Evolutionary conservation across 176 grass and related monocot species (phyloP).

Genomic region (Carex kokanica): DNA sequence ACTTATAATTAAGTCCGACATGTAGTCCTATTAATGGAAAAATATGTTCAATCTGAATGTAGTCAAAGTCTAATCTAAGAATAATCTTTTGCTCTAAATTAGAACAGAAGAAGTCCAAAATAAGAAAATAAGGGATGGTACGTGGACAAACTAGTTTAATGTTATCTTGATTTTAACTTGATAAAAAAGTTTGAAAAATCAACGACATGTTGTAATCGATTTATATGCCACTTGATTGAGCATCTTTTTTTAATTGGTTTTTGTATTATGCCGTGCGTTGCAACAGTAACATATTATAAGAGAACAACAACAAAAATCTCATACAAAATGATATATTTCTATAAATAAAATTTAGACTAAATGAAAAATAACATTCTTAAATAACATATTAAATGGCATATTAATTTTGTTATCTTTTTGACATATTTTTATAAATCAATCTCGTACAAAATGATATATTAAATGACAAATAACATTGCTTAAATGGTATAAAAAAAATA

Average conservation of each 20-base stretch:
- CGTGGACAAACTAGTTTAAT: neutral
- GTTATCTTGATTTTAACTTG: neutral
- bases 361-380: no score
- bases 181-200: neutral
- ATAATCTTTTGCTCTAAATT: neutral
- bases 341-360: no score
- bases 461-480: no score
- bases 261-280: neutral
- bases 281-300: no score
- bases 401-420: no score
- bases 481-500: no score
- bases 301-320: no score
- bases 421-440: no score
- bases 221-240: neutral
- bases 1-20: neutral
- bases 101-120: neutral
- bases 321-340: no score
- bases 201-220: neutral
- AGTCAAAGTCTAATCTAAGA: conserved; percentile 22
- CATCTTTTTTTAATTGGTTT: neutral
- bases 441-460: no score
- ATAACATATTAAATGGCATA: no score
- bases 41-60: neutral
- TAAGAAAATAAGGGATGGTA: neutral
- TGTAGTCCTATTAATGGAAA: neutral